Evolutionary conservation across 2,329 filamentous ascomycete genomes (phyloP).

Genomic region (Talaromyces marneffei): DNA sequence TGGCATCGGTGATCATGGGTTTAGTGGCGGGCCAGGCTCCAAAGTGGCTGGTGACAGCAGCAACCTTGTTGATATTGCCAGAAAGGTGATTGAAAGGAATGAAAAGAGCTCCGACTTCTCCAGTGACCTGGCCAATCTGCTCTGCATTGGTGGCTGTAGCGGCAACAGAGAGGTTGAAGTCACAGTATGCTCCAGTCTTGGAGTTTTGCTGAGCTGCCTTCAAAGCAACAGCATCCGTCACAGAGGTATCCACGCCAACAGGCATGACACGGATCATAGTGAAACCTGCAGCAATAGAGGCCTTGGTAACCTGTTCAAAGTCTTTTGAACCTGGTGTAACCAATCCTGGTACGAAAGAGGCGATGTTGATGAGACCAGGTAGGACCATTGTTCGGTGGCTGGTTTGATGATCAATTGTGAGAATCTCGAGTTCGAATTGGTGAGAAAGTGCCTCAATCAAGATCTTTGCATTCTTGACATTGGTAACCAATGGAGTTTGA

Average conservation of each 20-base stretch:
- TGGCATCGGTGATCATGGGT: conserved; percentile 75
- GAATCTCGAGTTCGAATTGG: conserved; percentile 77
- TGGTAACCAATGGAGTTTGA: conserved; percentile 93
- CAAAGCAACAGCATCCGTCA: conserved; percentile 66
- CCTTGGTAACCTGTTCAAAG: conserved; percentile 64
- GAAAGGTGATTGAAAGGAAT: conserved; percentile 77
- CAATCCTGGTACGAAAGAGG: conserved; percentile 72
- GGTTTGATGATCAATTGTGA: conserved; percentile 82
- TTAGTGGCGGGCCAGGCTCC: conserved; percentile 71
- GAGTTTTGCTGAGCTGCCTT: conserved; percentile 67
- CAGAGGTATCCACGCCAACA: conserved; percentile 63
- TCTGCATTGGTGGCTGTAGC: conserved; percentile 68
- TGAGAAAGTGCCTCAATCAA: conserved; percentile 89
- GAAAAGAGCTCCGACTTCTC: conserved; percentile 72
- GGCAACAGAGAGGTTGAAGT: conserved; percentile 74
- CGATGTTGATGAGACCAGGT: conserved; percentile 70
- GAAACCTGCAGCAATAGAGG: conserved; percentile 69
- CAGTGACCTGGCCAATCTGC: conserved; percentile 65
- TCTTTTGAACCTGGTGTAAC: conserved; percentile 60
- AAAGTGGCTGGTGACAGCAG: conserved; percentile 72
- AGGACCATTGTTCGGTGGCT: conserved; percentile 72
- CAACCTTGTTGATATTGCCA: conserved; percentile 78
- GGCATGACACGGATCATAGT: conserved; percentile 77
- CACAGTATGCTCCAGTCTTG: conserved; percentile 62
- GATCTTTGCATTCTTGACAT: conserved; percentile 99